Percentiles rank a stretch among this genome's conserved stretches.
Conservation (phyloP, 2,329 filamentous ascomycete genomes). For the Talaromyces sp. region DNA sequence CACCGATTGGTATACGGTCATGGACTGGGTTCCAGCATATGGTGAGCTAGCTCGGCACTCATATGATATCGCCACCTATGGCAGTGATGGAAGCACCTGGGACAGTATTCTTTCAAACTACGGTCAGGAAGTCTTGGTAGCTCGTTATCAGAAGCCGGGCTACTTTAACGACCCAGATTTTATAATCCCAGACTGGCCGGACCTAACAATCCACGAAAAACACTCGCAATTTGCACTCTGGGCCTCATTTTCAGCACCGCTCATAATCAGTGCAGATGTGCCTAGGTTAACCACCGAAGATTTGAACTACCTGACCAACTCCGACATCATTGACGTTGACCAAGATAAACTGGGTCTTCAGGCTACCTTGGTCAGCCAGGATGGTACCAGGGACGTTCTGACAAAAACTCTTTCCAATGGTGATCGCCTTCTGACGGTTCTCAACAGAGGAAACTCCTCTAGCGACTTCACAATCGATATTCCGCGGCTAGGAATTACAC, state of each 20-base stretch:
- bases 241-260: conserved; percentile 45
- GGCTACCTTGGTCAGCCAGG: conserved; percentile 44
- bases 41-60: conserved; percentile 45
- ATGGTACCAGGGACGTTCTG: conserved; percentile 41
- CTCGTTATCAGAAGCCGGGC: conserved; percentile 42
- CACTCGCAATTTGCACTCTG: conserved; percentile 48
- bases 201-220: conserved; percentile 40
- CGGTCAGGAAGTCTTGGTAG: conserved; percentile 37
- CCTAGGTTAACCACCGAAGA: conserved; percentile 14
- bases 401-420: conserved; percentile 44
- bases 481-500: neutral
- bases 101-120: conserved; percentile 47
- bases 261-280: conserved; percentile 46
- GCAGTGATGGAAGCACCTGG: conserved; percentile 38
- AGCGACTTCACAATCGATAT: neutral
- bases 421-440: conserved; percentile 42
- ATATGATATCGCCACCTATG: conserved; percentile 39
- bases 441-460: conserved; percentile 37
- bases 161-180: conserved; percentile 48
- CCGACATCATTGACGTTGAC: conserved; percentile 38
- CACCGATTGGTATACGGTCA: conserved; percentile 43
- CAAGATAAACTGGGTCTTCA: conserved; percentile 41
- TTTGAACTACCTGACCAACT: conserved; percentile 28
- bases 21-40: conserved; percentile 39
- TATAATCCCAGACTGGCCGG: conserved; percentile 45